A percentile compares a stretch with the other conserved stretches of the same genome.
These are phyloP conservation scores for Phytophthora agathidicida DNA, from an alignment of 352 stramenopile genomes.

Conservation along the genomic window DNA sequence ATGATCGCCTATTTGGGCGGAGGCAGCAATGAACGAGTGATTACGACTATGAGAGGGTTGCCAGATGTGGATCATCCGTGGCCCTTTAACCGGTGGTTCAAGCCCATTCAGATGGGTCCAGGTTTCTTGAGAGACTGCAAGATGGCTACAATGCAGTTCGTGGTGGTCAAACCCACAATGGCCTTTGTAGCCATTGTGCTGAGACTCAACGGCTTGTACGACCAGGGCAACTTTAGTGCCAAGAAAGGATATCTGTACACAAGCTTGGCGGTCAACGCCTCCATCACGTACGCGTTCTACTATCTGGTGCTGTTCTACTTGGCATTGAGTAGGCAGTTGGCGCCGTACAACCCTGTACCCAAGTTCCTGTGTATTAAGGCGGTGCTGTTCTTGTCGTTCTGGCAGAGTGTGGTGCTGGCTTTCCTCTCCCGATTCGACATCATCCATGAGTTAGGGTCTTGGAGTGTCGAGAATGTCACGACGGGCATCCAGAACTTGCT, in stretches of 20 bases:
- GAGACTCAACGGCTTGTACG: slow-evolving; percentile 78
- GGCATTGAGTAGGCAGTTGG: slow-evolving; percentile 88
- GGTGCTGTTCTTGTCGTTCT: slow-evolving; percentile 99
- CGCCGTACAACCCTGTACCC: slow-evolving; percentile 94
- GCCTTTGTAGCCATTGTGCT: slow-evolving; percentile 89
- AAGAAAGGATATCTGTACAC: slow-evolving; percentile 92
- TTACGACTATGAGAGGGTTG: slow-evolving; percentile 55
- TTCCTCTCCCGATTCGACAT: slow-evolving; percentile 90
- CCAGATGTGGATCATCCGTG: slow-evolving; percentile 77
- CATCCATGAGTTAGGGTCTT: slow-evolving; percentile 91
- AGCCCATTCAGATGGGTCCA: slow-evolving; percentile 81
- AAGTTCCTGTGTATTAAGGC: slow-evolving; percentile 99
- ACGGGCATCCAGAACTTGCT: slow-evolving; percentile 98
- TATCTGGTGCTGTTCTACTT: slow-evolving; percentile 98
- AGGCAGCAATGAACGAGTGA: slow-evolving; percentile 89
- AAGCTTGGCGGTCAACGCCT: slow-evolving; percentile 95
- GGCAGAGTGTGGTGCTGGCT: slow-evolving; percentile 95
- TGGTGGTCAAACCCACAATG: slow-evolving; percentile 94
- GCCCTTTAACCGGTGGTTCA: slow-evolving; percentile 69
- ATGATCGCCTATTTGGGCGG: slow-evolving; percentile 95
- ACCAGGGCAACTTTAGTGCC: slow-evolving; percentile 87
- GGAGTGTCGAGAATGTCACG: slow-evolving; percentile 95
- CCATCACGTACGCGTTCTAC: slow-evolving; percentile 97
- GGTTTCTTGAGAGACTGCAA: slow-evolving; percentile 94
- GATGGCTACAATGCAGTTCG: slow-evolving; percentile 96